Conservation (phyloP, 2,329 filamentous ascomycete species). For the Phialemoniopsis sp. region DNA sequence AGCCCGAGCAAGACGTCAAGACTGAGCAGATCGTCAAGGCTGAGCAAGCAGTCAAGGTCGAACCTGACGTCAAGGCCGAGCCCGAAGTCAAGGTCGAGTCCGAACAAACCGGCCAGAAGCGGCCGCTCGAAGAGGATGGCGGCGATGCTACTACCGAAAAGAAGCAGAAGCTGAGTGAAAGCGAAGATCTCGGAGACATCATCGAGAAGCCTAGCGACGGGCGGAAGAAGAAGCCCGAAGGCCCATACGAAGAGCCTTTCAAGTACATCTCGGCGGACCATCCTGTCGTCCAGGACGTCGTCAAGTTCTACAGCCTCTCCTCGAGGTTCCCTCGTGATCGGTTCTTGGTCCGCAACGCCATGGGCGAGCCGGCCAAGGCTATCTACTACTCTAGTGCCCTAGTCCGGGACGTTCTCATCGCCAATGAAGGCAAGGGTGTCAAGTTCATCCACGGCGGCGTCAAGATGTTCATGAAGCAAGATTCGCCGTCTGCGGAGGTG, state of each 20-base stretch:
- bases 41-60: constrained; percentile 1
- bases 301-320: constrained; percentile 80
- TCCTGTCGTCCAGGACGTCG: constrained; percentile 72
- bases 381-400: constrained; percentile 93
- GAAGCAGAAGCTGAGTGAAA: constrained; percentile 3
- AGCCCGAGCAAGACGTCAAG: neutral
- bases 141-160: constrained; percentile 5
- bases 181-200: too few species aligned
- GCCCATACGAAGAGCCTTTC: constrained; percentile 82
- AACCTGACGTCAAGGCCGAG: constrained; percentile 3
- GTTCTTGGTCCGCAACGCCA: constrained; percentile 93
- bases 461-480: constrained; percentile 99
- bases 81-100: constrained; percentile 11
- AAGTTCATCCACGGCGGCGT: constrained; percentile 97
- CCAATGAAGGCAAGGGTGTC: constrained; percentile 87
- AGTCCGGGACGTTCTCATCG: constrained; percentile 76
- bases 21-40: neutral
- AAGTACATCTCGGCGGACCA: constrained; percentile 79
- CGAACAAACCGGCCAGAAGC: constrained; percentile 9
- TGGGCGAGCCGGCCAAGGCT: constrained; percentile 83
- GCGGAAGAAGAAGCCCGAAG: constrained; percentile 37
- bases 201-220: constrained; percentile 26
- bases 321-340: constrained; percentile 81
- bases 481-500: constrained; percentile 79
- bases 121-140: constrained; percentile 10